Conservation (phyloP, 2,329 filamentous ascomycete species). For the Xylaria sp. region DNA sequence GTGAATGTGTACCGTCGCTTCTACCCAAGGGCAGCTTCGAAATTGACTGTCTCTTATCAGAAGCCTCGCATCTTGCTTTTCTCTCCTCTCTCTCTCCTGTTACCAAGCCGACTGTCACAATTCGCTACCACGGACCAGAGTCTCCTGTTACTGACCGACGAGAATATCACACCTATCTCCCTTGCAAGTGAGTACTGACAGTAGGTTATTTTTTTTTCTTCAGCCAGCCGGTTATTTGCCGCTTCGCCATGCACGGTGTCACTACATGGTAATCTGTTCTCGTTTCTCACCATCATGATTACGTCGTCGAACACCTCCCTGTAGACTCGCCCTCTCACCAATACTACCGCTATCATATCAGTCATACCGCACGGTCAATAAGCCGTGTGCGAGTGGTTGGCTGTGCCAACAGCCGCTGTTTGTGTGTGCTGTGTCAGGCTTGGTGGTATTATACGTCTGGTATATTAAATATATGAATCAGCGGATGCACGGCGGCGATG, state of each 20-base stretch:
- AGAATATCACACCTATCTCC: constrained; percentile 14
- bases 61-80: constrained; percentile 10
- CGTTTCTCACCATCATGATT: constrained; percentile 31
- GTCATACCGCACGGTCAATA: constrained; percentile 27
- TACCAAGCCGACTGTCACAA: constrained; percentile 4
- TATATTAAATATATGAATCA: constrained; percentile 21
- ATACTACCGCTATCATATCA: constrained; percentile 30
- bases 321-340: constrained; percentile 25
- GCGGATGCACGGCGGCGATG: constrained; percentile 23
- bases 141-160: background rate
- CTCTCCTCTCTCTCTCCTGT: background rate
- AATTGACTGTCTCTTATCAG: background rate
- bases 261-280: constrained; percentile 20
- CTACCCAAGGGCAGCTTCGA: constrained; percentile 1
- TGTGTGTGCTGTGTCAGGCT: constrained; percentile 22
- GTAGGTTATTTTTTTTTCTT: background rate
- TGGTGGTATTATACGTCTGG: constrained; percentile 23
- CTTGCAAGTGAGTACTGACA: background rate
- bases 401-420: constrained; percentile 21
- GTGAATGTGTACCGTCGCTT: background rate
- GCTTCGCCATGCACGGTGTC: constrained; percentile 10
- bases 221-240: constrained; percentile 24
- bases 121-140: background rate
- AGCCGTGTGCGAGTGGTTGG: constrained; percentile 24
- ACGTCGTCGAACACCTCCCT: constrained; percentile 28